Evolutionary conservation across 768 basidiomycete species (phyloP).

Genomic region (Leccinum disarticulatum): DNA sequence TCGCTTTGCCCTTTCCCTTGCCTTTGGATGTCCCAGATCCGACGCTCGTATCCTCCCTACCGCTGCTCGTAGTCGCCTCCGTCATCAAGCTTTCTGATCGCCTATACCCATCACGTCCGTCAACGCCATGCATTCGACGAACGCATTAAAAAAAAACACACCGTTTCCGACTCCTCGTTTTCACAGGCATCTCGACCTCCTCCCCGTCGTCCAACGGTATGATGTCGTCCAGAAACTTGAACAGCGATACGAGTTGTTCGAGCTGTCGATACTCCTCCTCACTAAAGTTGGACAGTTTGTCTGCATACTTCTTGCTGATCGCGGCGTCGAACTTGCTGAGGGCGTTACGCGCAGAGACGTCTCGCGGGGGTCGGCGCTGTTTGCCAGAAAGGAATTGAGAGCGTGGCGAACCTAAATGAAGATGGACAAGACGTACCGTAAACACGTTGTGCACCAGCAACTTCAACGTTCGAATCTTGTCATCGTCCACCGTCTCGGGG

Average conservation of each 20-base stretch:
- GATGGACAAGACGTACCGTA: conserved; percentile 5
- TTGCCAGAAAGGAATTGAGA: neutral
- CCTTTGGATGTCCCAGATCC: conserved; percentile 34
- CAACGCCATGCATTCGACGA: neutral
- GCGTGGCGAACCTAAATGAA: neutral
- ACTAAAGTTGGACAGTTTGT: conserved; percentile 67
- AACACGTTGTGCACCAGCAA: conserved; percentile 51
- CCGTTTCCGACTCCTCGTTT: conserved; percentile 50
- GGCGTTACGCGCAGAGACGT: conserved; percentile 65
- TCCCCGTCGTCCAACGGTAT: conserved; percentile 68
- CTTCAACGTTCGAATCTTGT: conserved; percentile 62
- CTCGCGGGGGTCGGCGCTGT: conserved; percentile 57
- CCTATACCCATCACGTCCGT: conserved; percentile 32
- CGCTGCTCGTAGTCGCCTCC: conserved; percentile 40
- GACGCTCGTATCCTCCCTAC: conserved; percentile 33
- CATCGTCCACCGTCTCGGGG: conserved; percentile 69
- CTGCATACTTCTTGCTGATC: conserved; percentile 70
- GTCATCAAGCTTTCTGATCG: conserved; percentile 60
- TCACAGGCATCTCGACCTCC: conserved; percentile 36
- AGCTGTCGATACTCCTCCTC: conserved; percentile 66
- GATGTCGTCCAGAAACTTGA: conserved; percentile 71
- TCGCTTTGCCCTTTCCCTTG: conserved; percentile 34
- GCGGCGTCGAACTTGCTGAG: conserved; percentile 66
- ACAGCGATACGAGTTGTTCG: conserved; percentile 59
- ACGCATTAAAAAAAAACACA: conserved; percentile 27